Conservation (phyloP, 768 basidiomycete species). For the Sarcodon sp. region DNA sequence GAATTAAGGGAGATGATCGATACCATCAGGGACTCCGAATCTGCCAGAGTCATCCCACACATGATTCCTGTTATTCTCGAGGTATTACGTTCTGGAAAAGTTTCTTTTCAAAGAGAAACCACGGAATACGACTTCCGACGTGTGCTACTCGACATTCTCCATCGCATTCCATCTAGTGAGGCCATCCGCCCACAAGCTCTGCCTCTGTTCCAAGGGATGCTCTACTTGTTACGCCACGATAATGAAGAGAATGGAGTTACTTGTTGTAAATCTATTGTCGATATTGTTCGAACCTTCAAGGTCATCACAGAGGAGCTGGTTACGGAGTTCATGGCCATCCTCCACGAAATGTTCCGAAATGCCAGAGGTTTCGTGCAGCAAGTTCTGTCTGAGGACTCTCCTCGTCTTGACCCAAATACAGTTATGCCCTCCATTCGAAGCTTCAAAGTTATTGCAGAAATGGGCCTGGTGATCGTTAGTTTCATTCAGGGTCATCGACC, state of each 20-base stretch:
- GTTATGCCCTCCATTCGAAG: conserved; percentile 67
- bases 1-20: conserved; percentile 80
- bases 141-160: conserved; percentile 77
- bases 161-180: conserved; percentile 77
- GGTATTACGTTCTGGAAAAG: conserved; percentile 55
- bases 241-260: conserved; percentile 93
- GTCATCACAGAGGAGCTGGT: conserved; percentile 60
- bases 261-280: conserved; percentile 85
- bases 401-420: conserved; percentile 36
- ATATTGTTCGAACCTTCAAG: conserved; percentile 73
- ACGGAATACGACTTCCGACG: conserved; percentile 76
- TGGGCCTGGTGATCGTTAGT: conserved; percentile 84
- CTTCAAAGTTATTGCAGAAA: conserved; percentile 91
- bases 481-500: conserved; percentile 74
- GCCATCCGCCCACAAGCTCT: conserved; percentile 55
- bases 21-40: conserved; percentile 63
- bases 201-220: conserved; percentile 65
- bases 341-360: conserved; percentile 68
- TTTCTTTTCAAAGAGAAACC: conserved; percentile 52
- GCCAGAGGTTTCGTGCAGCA: conserved; percentile 63
- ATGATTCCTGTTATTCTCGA: conserved; percentile 67
- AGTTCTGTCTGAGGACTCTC: conserved; percentile 58
- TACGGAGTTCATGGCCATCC: conserved; percentile 67
- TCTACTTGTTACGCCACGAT: conserved; percentile 75
- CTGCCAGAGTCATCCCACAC: conserved; percentile 52